Base-by-base conservation (phyloP, 306 rosid genomes). In the Trichosanthes truncata region DNA sequence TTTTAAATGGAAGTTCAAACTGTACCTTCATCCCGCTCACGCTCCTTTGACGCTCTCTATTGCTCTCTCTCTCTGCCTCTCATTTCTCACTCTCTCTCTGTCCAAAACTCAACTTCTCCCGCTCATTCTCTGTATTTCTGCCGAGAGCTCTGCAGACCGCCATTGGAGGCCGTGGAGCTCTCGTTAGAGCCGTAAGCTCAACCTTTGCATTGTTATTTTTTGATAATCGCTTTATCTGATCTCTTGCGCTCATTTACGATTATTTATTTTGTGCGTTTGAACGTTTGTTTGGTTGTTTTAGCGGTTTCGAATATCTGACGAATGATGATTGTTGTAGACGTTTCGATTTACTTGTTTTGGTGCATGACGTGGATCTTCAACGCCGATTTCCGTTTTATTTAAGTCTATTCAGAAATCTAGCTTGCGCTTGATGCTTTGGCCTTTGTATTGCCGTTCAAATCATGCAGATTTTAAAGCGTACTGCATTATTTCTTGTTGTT, bases 21-120 rank as follows among this genome's bases (percentile, higher is more conserved):
- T 79, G 85, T 83, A 71, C 31, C 77, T 60, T 67, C 78, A 82
- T 89, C 96, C 96, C 97, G 93, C 97, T 83, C 83, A 81, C 90
- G 80, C 82, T 51, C 80, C 79, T 77, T 43, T 35, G 14, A 52
- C 68, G 55, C 56, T 45, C 84, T 49, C 60, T 21, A 49, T 40
- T 68, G 68, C 73, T 9, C 81, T 81, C 68, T 7, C 72, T 66
- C 7, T 43, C 41, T 57, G 72, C 68, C 81, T 82, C 78, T 11
- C 72, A 69, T 57, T 17, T 43, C 56, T 57, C 17, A 53, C 36
- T 49, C 69, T 14, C 17, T 61, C 57, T 26, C 38, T 78, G 46
- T 35, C 60, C 81, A 40, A 45, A 65, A 12, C 48, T 48, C 69
- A 26, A 18, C 7, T 67, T 57, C 81, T 75, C 66, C n/a, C 48